A percentile compares a stretch with the other conserved stretches of the same genome.
These are phyloP conservation scores for Monosporascus sp. DNA, from an alignment of 2,329 filamentous ascomycete species.

Conservation along the genomic window DNA sequence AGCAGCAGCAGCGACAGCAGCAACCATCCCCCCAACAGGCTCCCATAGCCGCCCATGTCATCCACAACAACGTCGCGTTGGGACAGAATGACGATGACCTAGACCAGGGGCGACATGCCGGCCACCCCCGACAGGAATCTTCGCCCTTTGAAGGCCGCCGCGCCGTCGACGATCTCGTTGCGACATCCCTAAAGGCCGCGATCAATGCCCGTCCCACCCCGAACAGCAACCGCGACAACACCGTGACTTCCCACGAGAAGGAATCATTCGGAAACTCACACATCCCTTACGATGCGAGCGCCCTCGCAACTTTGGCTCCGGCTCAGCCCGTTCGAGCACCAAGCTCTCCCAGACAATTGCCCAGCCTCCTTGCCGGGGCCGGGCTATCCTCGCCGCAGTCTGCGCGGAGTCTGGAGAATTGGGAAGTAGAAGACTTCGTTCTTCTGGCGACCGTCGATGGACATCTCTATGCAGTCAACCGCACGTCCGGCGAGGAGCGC, in stretches of 20 bases:
- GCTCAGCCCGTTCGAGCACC: constrained; percentile 93
- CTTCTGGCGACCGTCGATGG: constrained; percentile 99
- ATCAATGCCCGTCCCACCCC: constrained; percentile 9
- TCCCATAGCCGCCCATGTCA: constrained; percentile 16
- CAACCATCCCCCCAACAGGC: constrained; percentile 18
- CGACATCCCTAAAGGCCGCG: constrained; percentile 18
- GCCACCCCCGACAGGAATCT: constrained; percentile 14
- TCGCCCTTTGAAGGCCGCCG: constrained; percentile 14
- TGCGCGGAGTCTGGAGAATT: constrained; percentile 98
- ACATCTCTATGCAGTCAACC: constrained; percentile 85
- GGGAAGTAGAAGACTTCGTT: constrained; percentile 99
- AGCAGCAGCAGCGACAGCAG: constrained; percentile 47
- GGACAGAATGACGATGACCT: constrained; percentile 14
- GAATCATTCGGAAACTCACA: constrained; percentile 17
- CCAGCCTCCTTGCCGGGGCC: constrained; percentile 49
- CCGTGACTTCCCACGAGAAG: constrained; percentile 11
- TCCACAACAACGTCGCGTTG: constrained; percentile 14
- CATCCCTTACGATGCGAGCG: constrained; percentile 71
- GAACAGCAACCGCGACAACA: constrained; percentile 13
- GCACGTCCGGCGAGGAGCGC: constrained; percentile 74
- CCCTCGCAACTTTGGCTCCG: constrained; percentile 97
- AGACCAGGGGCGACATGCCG: constrained; percentile 9
- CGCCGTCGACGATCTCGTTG: constrained; percentile 17
- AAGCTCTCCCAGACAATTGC: constrained; percentile 62
- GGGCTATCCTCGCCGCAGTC: constrained; percentile 75